phyloP scores from a whole-genome alignment of 2,329 filamentous ascomycete genomes.

The Proliferodiscus dingleyae region DNA sequence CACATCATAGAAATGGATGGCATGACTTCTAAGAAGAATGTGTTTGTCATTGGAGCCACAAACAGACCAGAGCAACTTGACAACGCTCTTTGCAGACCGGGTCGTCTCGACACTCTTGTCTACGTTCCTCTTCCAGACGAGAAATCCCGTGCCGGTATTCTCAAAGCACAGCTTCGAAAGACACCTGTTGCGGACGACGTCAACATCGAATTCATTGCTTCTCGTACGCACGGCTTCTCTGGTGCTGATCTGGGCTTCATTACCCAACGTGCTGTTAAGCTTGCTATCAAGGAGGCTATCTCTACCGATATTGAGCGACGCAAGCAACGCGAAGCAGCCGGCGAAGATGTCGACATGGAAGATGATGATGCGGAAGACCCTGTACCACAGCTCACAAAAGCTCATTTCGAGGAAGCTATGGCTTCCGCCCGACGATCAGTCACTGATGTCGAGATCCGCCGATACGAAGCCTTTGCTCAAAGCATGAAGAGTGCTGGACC shows the following conservation, averaged over 20 bases:
- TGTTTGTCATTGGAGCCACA: constrained; percentile 98
- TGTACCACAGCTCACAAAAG: constrained; percentile 91
- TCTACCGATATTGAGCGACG: constrained; percentile 78
- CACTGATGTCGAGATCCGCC: constrained; percentile 92
- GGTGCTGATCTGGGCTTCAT: constrained; percentile 99
- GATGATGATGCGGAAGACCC: constrained; percentile 82
- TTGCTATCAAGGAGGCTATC: constrained; percentile 98
- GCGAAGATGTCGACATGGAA: constrained; percentile 76
- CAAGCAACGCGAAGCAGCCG: constrained; percentile 83
- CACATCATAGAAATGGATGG: constrained; percentile 80
- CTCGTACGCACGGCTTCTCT: constrained; percentile 97
- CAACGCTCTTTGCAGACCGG: constrained; percentile 94
- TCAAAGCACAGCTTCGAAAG: constrained; percentile 96
- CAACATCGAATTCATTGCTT: constrained; percentile 85
- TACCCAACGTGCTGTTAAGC: constrained; percentile 97
- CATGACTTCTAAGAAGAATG: constrained; percentile 99
- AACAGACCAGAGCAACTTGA: constrained; percentile 99
- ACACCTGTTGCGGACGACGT: constrained; percentile 86
- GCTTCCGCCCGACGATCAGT: constrained; percentile 88
- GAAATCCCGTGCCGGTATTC: constrained; percentile 79
- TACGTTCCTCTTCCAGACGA: constrained; percentile 97
- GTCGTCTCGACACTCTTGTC: constrained; percentile 96
- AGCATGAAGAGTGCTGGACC: constrained; percentile 98
- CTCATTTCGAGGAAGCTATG: constrained; percentile 99
- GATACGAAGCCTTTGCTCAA: constrained; percentile 97